Conservation (phyloP, 2,329 filamentous ascomycete species). For the Teratosphaeria gauchensis region DNA sequence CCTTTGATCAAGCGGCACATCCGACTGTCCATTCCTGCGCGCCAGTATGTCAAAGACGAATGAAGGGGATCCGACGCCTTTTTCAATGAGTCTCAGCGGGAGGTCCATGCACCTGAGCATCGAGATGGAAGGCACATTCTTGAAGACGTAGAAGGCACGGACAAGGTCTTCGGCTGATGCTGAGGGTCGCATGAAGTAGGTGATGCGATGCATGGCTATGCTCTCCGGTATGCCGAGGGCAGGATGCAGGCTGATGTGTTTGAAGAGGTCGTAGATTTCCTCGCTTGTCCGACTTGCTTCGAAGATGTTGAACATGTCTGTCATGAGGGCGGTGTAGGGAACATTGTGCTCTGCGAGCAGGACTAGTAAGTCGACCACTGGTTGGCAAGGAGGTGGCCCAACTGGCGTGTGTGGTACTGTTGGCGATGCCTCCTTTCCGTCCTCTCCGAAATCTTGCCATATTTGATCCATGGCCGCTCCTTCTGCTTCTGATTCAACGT, state of each 20-base stretch:
- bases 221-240: conserved; percentile 4
- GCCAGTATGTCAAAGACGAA: conserved; percentile 16
- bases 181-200: conserved; percentile 9
- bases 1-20: conserved; percentile 5
- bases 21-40: conserved; percentile 8
- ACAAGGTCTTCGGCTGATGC: neutral
- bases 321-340: conserved; percentile 1
- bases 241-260: neutral
- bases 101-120: conserved; percentile 12
- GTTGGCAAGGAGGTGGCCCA: conserved; percentile 2
- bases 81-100: conserved; percentile 11
- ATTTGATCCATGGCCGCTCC: neutral
- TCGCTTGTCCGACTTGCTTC: neutral
- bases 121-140: conserved; percentile 6
- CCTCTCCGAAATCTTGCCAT: neutral
- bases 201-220: conserved; percentile 9
- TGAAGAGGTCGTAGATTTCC: conserved; percentile 2
- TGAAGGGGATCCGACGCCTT: conserved; percentile 2
- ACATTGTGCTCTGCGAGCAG: conserved; percentile 2
- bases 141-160: conserved; percentile 15
- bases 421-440: neutral
- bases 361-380: neutral
- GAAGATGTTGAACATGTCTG: conserved; percentile 8
- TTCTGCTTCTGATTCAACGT: neutral
- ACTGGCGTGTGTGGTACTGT: neutral